Evolutionary conservation across 805 yeast genomes (phyloP), one percentile per base, ranked within the genome.

Genomic region (Pichia californica): DNA sequence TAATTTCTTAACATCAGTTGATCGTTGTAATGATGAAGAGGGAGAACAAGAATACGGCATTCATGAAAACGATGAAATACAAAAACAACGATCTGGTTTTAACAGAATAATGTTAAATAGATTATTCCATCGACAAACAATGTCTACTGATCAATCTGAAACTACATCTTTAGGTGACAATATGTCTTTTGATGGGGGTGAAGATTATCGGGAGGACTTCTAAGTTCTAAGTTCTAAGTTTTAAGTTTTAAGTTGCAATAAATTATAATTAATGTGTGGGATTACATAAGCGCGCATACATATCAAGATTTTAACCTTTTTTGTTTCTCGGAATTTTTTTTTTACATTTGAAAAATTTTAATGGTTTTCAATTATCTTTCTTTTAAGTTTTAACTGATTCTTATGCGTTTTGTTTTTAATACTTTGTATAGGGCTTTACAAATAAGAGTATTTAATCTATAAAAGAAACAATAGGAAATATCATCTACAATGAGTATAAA

Each of bases 401-500:
- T n/a, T n/a, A n/a, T n/a, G n/a, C n/a, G n/a, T n/a, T n/a, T n/a
- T n/a, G n/a, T n/a, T n/a, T n/a, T n/a, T n/a, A n/a, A n/a, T n/a
- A n/a, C n/a, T n/a, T n/a, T n/a, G n/a, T n/a, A n/a, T n/a, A n/a
- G n/a, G n/a, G n/a, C n/a, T n/a, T n/a, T n/a, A n/a, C n/a, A n/a
- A n/a, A n/a, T n/a, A n/a, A n/a, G n/a, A n/a, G n/a, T n/a, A n/a
- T n/a, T n/a, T n/a, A n/a, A n/a, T n/a, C n/a, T n/a, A n/a, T n/a
- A n/a, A n/a, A n/a, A n/a, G n/a, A n/a, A n/a, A n/a, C n/a, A n/a
- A n/a, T n/a, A n/a, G n/a, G n/a, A n/a, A n/a, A n/a, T n/a, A n/a
- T n/a, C n/a, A 29, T 8, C 4, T 11, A 45, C 26, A 15, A 60
- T 60, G 64, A 59, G 59, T 10, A 56, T 62, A 5, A 61, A 56